Evolutionary conservation across 495 filamentous ascomycete genomes (phyloP).

Genomic region (Neurospora sp.): DNA sequence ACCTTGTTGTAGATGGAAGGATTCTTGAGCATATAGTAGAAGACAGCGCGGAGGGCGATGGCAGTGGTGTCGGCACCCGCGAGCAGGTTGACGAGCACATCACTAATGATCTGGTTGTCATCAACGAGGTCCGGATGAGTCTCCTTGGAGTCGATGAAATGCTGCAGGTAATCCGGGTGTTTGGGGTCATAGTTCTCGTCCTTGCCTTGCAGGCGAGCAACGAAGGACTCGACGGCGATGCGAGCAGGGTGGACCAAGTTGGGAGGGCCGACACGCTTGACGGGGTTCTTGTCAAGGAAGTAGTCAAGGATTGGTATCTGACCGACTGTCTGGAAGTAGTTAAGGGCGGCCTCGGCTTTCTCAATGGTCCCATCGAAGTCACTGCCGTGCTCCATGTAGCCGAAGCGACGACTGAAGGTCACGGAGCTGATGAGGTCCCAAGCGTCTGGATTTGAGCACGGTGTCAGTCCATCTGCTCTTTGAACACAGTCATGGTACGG

Average conservation of each 20-base stretch:
- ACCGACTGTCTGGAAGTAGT: slow-evolving; percentile 30
- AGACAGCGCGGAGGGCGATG: slow-evolving; percentile 19
- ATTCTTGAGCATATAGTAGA: slow-evolving; percentile 24
- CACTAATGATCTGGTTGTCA: slow-evolving; percentile 10
- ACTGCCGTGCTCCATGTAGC: slow-evolving; percentile 27
- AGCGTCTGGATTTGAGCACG: slow-evolving; percentile 15
- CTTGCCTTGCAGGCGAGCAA: slow-evolving; percentile 6
- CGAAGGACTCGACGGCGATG: slow-evolving; percentile 4
- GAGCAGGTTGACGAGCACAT: slow-evolving; percentile 26
- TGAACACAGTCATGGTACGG: background rate
- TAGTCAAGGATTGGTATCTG: slow-evolving; percentile 40
- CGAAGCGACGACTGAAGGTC: slow-evolving; percentile 27
- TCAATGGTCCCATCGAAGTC: slow-evolving; percentile 29
- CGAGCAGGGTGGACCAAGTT: slow-evolving; percentile 8
- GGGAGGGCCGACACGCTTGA: slow-evolving; percentile 23
- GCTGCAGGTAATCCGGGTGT: slow-evolving; percentile 15
- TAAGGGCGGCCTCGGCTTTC: slow-evolving; percentile 30
- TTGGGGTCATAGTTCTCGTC: slow-evolving; percentile 8
- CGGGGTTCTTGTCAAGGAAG: slow-evolving; percentile 37
- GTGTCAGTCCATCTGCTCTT: background rate
- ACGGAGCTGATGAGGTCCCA: slow-evolving; percentile 25
- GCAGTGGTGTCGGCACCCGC: slow-evolving; percentile 36
- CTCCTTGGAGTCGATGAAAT: slow-evolving; percentile 18
- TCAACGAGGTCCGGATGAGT: slow-evolving; percentile 13
- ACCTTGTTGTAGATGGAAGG: slow-evolving; percentile 17